phyloP scores from a whole-genome alignment of 2,329 filamentous ascomycete genomes.

The Cucurbitaria berberidis region DNA sequence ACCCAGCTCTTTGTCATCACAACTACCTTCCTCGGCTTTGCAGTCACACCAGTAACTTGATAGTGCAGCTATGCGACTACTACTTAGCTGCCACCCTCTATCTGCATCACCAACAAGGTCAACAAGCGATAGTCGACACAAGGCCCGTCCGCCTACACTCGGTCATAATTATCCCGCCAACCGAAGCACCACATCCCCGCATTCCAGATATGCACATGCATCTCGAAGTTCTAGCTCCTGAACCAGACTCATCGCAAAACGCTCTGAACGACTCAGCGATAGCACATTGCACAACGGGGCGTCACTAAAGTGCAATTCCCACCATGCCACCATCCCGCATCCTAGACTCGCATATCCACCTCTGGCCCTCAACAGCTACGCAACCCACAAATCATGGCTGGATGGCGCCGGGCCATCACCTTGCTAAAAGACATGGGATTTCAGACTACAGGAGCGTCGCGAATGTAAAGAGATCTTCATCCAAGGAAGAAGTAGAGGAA shows the following conservation, averaged over 20 bases:
- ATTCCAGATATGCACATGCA: background rate
- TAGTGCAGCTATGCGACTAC: no score
- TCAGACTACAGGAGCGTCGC: slow-evolving; percentile 61
- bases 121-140: background rate
- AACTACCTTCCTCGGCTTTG: background rate
- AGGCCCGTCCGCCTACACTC: background rate
- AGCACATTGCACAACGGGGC: no score
- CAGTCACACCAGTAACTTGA: no score
- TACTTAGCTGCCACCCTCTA: background rate
- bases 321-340: slow-evolving; percentile 54
- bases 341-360: slow-evolving; percentile 91
- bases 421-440: slow-evolving; percentile 69
- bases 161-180: slow-evolving; percentile 19
- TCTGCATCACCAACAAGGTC: background rate
- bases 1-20: background rate
- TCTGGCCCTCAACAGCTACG: slow-evolving; percentile 71
- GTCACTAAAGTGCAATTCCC: background rate
- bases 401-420: slow-evolving; percentile 62
- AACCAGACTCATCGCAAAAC: no score
- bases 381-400: slow-evolving; percentile 71
- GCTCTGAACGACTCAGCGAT: no score
- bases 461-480: background rate
- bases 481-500: no score
- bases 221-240: background rate
- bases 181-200: slow-evolving; percentile 8